These are phyloP conservation scores for Alternaria burnsii DNA, from an alignment of 2,329 filamentous ascomycete species.

Conservation along the genomic window DNA sequence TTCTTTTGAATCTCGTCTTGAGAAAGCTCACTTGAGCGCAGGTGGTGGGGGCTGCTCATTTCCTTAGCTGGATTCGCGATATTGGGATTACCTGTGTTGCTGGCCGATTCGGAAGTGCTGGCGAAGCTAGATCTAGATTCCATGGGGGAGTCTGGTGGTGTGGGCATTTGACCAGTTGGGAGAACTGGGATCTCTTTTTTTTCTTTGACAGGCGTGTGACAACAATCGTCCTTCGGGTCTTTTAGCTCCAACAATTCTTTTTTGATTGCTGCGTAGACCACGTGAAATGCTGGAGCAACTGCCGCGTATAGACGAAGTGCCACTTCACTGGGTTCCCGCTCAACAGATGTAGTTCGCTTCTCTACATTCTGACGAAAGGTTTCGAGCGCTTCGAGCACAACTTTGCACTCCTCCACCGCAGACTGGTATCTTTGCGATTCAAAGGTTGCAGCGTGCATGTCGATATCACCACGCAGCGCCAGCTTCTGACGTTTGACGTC, in stretches of 20 bases:
- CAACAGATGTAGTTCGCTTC: neutral
- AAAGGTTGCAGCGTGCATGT: neutral
- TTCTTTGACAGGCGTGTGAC: neutral
- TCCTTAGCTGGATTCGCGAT: neutral
- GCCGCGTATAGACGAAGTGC: neutral
- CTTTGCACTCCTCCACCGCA: neutral
- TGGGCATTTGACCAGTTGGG: neutral
- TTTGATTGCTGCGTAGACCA: neutral
- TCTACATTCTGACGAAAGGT: neutral
- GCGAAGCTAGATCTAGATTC: neutral
- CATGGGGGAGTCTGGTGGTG: neutral
- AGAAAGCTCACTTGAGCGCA: conserved; percentile 5
- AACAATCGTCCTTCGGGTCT: neutral
- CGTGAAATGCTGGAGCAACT: neutral
- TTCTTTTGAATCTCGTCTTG: conserved; percentile 27
- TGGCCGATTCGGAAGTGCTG: neutral
- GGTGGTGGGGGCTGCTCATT: neutral
- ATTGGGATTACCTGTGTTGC: neutral
- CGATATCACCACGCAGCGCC: neutral
- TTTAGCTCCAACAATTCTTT: neutral
- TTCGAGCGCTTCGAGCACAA: neutral
- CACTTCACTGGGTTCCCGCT: neutral
- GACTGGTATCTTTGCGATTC: neutral
- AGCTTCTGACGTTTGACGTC: conserved; percentile 10
- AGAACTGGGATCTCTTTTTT: neutral